Evolutionary conservation across 129 eudicot genomes (phyloP), one percentile per base, ranked within the genome.

Genomic region (Tagetes patula): DNA sequence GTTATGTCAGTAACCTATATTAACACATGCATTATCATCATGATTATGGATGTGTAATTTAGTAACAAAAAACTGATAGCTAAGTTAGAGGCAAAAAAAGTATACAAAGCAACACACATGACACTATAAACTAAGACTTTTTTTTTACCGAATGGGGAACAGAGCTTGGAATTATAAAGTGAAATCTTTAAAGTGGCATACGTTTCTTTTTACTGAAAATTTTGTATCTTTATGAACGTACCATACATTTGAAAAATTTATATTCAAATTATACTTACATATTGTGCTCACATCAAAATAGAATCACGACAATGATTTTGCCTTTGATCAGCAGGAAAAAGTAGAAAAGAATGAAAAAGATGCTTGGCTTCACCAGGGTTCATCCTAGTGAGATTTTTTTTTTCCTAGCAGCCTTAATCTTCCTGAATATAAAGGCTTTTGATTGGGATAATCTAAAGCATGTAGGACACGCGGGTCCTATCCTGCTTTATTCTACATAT

Each of bases 101-200:
- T 74, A 68, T 74, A 68, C 75, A 90, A 85, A 85, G 85, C 82
- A 71, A 79, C 87, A 85, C 72, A 84, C 64, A 74, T 81, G 27
- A 20, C 27, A 20, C 27, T 20, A 20, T 20, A 20, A 87, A 85
- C 86, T 80, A 87, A 75, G 87, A 74, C 74, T 76, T 73, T 75
- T 70, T 74, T 75, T 87, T 85, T 76, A 82, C 52, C 85, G 89
- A 90, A 86, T 86, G 58, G 96, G 82, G 75, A 86, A 79, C 49
- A 72, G 92, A 85, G 85, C 92, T 85, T 89, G 90, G 96, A 92
- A 90, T 93, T 87, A 92, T 77, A 89, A 93, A 93, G 96, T 85
- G 86, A 89, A 89, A 86, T 86, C 81, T 84, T 81, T 65, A 77
- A 81, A 79, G 84, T 41, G 87, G 80, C 87, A 80, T 85, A 93